Evolutionary conservation across 495 filamentous ascomycete genomes (phyloP).

Genomic region (Penicillium longicatenatum): DNA sequence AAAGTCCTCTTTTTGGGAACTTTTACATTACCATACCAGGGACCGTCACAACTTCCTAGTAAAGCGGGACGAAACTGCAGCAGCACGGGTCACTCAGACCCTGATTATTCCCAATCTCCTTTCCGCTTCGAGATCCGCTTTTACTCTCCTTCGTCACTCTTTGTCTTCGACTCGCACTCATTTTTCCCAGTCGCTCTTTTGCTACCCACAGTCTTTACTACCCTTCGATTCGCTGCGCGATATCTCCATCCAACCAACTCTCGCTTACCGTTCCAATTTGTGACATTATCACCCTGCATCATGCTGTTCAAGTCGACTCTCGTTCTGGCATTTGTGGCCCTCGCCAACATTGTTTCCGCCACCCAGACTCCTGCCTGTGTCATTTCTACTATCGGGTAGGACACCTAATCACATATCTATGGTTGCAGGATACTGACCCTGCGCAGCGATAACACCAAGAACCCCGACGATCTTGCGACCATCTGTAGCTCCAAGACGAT

Average conservation of each 20-base stretch:
- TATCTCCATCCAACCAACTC: slow-evolving; percentile 16
- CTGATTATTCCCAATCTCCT: slow-evolving; percentile 18
- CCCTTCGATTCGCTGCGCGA: slow-evolving; percentile 30
- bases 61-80: not conserved
- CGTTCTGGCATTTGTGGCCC: slow-evolving; percentile 35
- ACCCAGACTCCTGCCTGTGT: slow-evolving; percentile 37
- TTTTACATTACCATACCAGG: slow-evolving; percentile 5
- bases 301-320: slow-evolving; percentile 45
- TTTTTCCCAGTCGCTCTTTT: slow-evolving; percentile 29
- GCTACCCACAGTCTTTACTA: slow-evolving; percentile 24
- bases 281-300: slow-evolving; percentile 19
- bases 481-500: slow-evolving; percentile 36
- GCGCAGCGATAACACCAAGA: slow-evolving; percentile 23
- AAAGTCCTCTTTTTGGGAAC: not conserved
- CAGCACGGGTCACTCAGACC: not conserved
- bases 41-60: not conserved
- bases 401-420: not conserved
- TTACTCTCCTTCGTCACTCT: slow-evolving; percentile 29
- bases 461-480: slow-evolving; percentile 33
- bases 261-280: slow-evolving; percentile 11
- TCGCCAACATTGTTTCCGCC: slow-evolving; percentile 37
- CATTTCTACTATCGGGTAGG: slow-evolving; percentile 41
- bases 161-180: slow-evolving; percentile 26
- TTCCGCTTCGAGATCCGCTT: slow-evolving; percentile 14
- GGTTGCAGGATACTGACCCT: slow-evolving; percentile 19